Conservation (phyloP, 2,329 filamentous ascomycete genomes). For the Aspergillus eucalypticola region DNA sequence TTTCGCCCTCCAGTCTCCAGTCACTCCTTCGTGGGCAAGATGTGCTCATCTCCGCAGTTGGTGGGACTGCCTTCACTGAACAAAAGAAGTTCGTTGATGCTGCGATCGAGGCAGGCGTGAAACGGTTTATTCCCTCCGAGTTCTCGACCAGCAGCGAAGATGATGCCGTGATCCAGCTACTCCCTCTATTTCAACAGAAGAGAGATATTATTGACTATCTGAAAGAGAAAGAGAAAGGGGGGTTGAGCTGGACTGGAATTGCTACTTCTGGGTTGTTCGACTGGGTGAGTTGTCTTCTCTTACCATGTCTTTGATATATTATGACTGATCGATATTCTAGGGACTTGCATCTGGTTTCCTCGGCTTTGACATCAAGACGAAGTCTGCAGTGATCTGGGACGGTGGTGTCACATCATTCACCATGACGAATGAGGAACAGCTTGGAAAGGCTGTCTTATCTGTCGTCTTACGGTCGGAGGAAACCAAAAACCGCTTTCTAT, state of each 20-base stretch:
- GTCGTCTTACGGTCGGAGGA: constrained; percentile 52
- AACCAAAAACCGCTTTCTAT: constrained; percentile 61
- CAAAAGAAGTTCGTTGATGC: constrained; percentile 37
- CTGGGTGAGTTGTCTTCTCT: constrained; percentile 41
- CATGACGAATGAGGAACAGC: constrained; percentile 52
- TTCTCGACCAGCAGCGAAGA: constrained; percentile 32
- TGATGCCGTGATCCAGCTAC: constrained; percentile 23
- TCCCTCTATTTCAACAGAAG: constrained; percentile 30
- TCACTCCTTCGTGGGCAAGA: constrained; percentile 31
- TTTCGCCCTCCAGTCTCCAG: constrained; percentile 25
- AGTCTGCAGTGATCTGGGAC: constrained; percentile 58
- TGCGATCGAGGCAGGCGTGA: constrained; percentile 33
- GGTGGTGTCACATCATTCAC: constrained; percentile 56
- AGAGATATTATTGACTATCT: constrained; percentile 52
- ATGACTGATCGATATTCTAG: constrained; percentile 25
- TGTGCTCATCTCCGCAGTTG: constrained; percentile 32
- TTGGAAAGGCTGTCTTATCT: constrained; percentile 55
- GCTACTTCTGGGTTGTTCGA: constrained; percentile 64
- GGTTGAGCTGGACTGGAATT: constrained; percentile 62
- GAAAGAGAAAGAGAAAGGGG: constrained; percentile 47
- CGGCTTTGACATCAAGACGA: constrained; percentile 53
- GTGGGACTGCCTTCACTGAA: constrained; percentile 23
- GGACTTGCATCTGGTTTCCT: constrained; percentile 53
- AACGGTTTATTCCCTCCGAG: constrained; percentile 37
- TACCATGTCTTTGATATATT: not conserved